Conservation (phyloP, 257 asterid genomes). For the Osmanthus fragrans region DNA sequence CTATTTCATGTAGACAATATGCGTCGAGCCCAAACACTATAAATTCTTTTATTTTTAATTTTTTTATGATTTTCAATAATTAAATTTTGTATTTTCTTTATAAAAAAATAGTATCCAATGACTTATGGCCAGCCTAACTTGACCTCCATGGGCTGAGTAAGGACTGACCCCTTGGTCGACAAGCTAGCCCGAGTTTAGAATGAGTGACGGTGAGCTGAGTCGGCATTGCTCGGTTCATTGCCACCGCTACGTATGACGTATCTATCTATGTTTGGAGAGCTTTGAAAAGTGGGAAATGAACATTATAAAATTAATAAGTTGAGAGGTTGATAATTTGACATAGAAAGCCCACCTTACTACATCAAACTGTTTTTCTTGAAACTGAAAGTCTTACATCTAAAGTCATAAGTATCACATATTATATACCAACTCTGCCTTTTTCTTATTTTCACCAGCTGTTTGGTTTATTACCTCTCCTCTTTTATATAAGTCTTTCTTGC, state of each 20-base stretch:
- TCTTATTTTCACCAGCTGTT: neutral
- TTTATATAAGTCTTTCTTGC: neutral
- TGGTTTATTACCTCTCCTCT: neutral
- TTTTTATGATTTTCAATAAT: too few species aligned
- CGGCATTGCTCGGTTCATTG: too few species aligned
- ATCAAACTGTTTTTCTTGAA: slow-evolving; percentile 11
- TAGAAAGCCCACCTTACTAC: slow-evolving; percentile 28
- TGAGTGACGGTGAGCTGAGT: too few species aligned
- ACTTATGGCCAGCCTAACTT: too few species aligned
- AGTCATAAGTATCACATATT: neutral
- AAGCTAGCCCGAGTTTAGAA: too few species aligned
- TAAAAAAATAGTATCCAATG: too few species aligned
- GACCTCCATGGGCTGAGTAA: too few species aligned
- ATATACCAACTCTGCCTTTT: neutral
- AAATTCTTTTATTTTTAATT: too few species aligned
- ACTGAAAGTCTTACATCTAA: neutral
- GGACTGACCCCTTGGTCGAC: too few species aligned
- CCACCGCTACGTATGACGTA: neutral
- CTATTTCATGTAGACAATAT: too few species aligned
- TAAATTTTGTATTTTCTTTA: too few species aligned
- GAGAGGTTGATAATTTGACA: slow-evolving; percentile 19
- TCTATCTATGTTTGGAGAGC: neutral
- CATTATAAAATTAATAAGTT: slow-evolving; percentile 18
- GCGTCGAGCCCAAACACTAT: too few species aligned
- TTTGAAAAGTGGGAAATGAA: neutral